Conservation (phyloP, 192 early-diverging fungal genomes). For the Nowakowskiella sp. region DNA sequence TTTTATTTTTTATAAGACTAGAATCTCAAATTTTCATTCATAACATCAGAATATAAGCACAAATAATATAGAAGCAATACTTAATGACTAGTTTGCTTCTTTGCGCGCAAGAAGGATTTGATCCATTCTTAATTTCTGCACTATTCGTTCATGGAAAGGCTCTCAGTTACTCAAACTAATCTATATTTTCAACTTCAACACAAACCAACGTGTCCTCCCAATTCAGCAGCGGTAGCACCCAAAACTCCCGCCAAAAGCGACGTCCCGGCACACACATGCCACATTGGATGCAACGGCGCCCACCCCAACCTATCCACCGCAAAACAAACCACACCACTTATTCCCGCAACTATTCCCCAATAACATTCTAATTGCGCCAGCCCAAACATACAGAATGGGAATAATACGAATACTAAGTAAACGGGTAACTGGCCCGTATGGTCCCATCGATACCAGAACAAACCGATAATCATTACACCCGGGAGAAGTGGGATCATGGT, state of each 20-base stretch:
- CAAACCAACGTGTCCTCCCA: too few species aligned
- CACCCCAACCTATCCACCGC: constrained; percentile 1
- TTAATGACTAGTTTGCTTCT: too few species aligned
- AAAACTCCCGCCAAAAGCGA: constrained; percentile 11
- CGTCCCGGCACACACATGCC: constrained; percentile 9
- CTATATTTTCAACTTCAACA: too few species aligned
- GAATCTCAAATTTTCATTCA: too few species aligned
- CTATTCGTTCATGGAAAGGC: too few species aligned
- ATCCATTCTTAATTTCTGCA: too few species aligned
- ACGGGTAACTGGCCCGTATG: not conserved
- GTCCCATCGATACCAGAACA: constrained; percentile 12
- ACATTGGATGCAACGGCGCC: constrained; percentile 1
- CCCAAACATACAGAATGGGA: constrained; percentile 7
- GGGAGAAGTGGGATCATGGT: constrained; percentile 28
- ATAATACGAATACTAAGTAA: not conserved
- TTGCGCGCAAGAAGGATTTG: too few species aligned
- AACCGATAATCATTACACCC: constrained; percentile 5
- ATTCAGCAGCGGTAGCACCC: too few species aligned
- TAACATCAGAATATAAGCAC: too few species aligned
- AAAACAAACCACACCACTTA: constrained; percentile 8
- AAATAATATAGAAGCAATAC: too few species aligned
- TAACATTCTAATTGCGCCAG: constrained; percentile 5
- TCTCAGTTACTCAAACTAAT: too few species aligned
- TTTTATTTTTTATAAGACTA: too few species aligned
- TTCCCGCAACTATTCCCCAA: constrained; percentile 3